Evolutionary conservation across 1,284 basidiomycete genomes (phyloP), one percentile per base, ranked within the genome.

Genomic region (Rhodotorula mucilaginosa): DNA sequence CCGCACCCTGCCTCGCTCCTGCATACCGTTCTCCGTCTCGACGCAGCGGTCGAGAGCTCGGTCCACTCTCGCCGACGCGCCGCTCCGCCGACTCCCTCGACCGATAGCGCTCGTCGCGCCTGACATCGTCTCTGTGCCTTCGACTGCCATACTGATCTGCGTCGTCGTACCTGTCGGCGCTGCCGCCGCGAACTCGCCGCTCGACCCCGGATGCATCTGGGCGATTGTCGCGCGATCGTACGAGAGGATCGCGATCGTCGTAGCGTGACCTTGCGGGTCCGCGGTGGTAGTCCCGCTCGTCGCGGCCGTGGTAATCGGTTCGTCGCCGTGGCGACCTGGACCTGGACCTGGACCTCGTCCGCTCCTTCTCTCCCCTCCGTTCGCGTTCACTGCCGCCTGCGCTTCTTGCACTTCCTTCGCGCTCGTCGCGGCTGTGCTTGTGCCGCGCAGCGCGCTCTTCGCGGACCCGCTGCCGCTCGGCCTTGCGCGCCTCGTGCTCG

Each of bases 401-500:
- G 39, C 39, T 44, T 44, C 39, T 44, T 16, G 26, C 47, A 8
- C 58, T 51, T 52, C 58, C 26, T 10, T 15, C 26, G 6, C 47
- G 18, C n/a, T 44, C 31, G 5, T 39, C 21, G 47, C 26, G 29
- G n/a, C 46, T 5, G 46, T 44, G 21, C 18, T 47, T 58, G 8
- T 31, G 16, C 21, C 49, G 8, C 23, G 44, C 44, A 18, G 52
- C 47, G 58, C 61, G 48, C 58, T 71, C 69, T 44, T 56, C 49
- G 49, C 64, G 46, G 54, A 64, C 59, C 46, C 46, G 2, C 8
- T 67, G 62, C 19, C 68, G 51, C 46, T 67, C 73, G 6, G 39
- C 54, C 5, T 60, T 51, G 23, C 61, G 52, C 8, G 47, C 56
- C 12, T 71, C 67, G 54, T 65, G 52, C 58, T 74, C 70, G n/a